Evolutionary conservation across 2,329 filamentous ascomycete genomes (phyloP).

Genomic region (Colletotrichum chlorophyti): DNA sequence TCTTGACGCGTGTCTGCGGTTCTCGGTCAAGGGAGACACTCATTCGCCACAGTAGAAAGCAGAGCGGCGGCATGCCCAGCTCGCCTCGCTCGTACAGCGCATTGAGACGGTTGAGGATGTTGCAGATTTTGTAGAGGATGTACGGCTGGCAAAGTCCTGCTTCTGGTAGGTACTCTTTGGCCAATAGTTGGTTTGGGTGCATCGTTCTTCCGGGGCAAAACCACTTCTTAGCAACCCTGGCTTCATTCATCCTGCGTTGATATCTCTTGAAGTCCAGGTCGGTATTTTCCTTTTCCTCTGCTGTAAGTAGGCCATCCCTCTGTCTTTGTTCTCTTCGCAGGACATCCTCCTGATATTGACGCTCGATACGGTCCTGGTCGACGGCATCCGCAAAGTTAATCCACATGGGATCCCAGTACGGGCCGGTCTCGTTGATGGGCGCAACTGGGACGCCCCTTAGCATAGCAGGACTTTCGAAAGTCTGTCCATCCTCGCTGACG

Average conservation of each 20-base stretch:
- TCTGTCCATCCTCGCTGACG: constrained; percentile 31
- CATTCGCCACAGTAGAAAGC: constrained; percentile 46
- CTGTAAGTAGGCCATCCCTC: neutral
- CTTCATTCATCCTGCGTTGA: constrained; percentile 34
- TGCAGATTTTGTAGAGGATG: constrained; percentile 43
- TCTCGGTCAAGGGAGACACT: constrained; percentile 11
- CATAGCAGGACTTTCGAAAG: constrained; percentile 33
- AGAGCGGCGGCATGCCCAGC: constrained; percentile 44
- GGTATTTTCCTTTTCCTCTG: neutral
- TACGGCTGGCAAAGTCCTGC: constrained; percentile 42
- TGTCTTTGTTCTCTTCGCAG: neutral
- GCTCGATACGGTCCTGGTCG: constrained; percentile 28
- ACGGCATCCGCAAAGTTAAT: constrained; percentile 38
- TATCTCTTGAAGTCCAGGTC: constrained; percentile 18
- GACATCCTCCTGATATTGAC: constrained; percentile 7
- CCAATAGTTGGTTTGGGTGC: constrained; percentile 46
- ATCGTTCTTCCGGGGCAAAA: constrained; percentile 38
- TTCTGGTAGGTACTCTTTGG: constrained; percentile 39
- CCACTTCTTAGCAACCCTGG: constrained; percentile 42
- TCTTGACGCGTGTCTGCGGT: neutral
- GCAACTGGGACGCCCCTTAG: constrained; percentile 36
- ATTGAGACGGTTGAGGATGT: constrained; percentile 40
- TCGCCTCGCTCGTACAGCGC: constrained; percentile 33
- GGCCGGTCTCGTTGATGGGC: constrained; percentile 36
- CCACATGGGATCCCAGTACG: constrained; percentile 42